Base-by-base conservation (phyloP, 2,329 filamentous ascomycete species). In the Alternaria triticimaculans region DNA sequence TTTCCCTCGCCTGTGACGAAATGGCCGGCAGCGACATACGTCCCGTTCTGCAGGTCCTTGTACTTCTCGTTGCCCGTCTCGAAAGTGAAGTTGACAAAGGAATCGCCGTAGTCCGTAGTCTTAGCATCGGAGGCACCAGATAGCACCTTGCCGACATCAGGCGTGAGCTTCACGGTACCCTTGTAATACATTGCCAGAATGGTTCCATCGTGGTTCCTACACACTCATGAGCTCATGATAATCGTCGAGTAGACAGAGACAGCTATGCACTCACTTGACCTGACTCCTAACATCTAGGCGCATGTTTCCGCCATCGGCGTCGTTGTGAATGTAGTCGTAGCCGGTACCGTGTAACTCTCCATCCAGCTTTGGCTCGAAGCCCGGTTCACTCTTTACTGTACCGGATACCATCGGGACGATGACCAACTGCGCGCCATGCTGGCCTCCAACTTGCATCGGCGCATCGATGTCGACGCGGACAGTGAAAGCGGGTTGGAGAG, bases 141-240 rank as follows among this genome's bases (percentile, higher is more conserved):
- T 10, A 78, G 58, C 21, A 77, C 51, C 4, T 72, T 73, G 54
- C 69, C 66, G 15, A 78, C 72, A 15, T 68, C 70, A 3, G 54
- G 50, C 4, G 72, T 75, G 4, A 77, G 62, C 21, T 59, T 68
- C 5, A 78, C 74, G 8, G 65, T 72, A 30, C 75, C 75, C 62
- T 76, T 74, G 63, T 77, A 78, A 57, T 75, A 78, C 75, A 78
- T 78, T 9, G 74, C 75, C 4, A 78, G 51, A 21, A 77, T 49
- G 12, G 71, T 70, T 28, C 64, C 67, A 26, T 73, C 72, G 4
- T 62, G 44, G 28, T 67, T 76, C 41, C 71, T 70, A 4, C 20
- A 41, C 1, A 2, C 1, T 3, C 5, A 20, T 53, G 3, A 37
- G 23, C 5, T 6, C 23, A 23, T 23, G 23, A 23, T 23, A 23